Evolutionary conservation across 2,329 filamentous ascomycete species (phyloP), one percentile per base, ranked within the genome.

Genomic region (Fusarium scirpi): DNA sequence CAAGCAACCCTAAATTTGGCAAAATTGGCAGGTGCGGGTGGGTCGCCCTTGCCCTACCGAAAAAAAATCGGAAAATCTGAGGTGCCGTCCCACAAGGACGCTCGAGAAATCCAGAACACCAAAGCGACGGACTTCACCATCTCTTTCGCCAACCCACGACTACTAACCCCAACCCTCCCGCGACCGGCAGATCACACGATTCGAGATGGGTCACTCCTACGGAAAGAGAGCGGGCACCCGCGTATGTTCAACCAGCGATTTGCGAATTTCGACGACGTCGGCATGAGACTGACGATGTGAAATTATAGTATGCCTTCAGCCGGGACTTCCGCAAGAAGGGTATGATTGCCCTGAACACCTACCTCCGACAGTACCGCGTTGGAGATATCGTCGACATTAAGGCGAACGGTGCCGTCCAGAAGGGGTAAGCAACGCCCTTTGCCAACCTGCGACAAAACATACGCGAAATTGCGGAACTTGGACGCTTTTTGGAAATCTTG

Each of bases 341-440:
- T 83, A 91, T 91, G 88, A 98, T 99, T 87, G 86, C 89, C 80
- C 88, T 98, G 81, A 94, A 91, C 78, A 98, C 95, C 82, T 99
- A 98, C 90, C 88, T 99, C 80, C 91, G 91, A 84, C 89, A 93
- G 82, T 98, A 97, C 92, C 94, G 92, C 84, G 96, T 99, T 81
- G 96, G 96, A 84, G 96, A 99, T 82, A 98, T 98, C 79, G 96
- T 99, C 81, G 96, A 99, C 84, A 94, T 99, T 84, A 97, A 97
- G 87, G 93, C 92, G 82, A 98, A 99, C 88, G 96, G 94, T 92
- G 96, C 94, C 81, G 92, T 97, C 75, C 94, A 97, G 89, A 97
- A 97, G 91, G 94, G 94, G 92, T 96, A 87, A 90, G 91, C 62
- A 65, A 56, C 46, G 24, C 62, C 54, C 40, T 75, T 63, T 57